phyloP scores from a whole-genome alignment of 2,329 filamentous ascomycete genomes.

The Juglanconis oblonga region DNA sequence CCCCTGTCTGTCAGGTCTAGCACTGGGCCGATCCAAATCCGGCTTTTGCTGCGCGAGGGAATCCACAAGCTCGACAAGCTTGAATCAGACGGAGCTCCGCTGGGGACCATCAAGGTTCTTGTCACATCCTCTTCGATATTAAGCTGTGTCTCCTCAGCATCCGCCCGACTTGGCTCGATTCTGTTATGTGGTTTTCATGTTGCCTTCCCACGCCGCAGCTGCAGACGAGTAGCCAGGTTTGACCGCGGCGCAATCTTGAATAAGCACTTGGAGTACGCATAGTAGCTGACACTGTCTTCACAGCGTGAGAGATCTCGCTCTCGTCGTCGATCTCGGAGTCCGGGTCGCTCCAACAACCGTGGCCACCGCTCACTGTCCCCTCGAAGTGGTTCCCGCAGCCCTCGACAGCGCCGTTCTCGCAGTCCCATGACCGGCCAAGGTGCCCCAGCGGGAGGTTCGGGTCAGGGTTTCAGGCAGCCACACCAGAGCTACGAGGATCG shows the following conservation, averaged over 20 bases:
- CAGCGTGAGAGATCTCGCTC: slow-evolving; percentile 84
- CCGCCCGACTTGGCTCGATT: neutral
- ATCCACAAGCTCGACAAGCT: neutral
- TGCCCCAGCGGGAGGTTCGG: slow-evolving; percentile 67
- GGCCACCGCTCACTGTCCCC: slow-evolving; percentile 62
- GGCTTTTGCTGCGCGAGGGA: neutral
- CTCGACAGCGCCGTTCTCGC: slow-evolving; percentile 74
- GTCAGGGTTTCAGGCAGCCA: slow-evolving; percentile 61
- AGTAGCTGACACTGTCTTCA: slow-evolving; percentile 28
- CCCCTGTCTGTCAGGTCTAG: neutral
- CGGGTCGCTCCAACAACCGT: slow-evolving; percentile 65
- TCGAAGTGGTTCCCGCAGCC: slow-evolving; percentile 19
- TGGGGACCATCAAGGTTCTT: slow-evolving; percentile 13
- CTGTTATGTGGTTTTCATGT: neutral
- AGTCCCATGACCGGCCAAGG: slow-evolving; percentile 82
- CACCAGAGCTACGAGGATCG: slow-evolving; percentile 84
- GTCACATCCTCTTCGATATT: neutral
- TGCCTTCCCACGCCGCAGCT: neutral
- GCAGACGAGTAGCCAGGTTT: neutral
- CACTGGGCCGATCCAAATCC: neutral
- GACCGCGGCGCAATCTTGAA: neutral
- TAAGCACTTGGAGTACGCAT: neutral
- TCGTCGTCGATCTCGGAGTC: slow-evolving; percentile 81
- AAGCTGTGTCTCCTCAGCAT: neutral
- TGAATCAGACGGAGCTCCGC: neutral